Conservation (phyloP, 768 basidiomycete species). For the Tephrocybe sp. region DNA sequence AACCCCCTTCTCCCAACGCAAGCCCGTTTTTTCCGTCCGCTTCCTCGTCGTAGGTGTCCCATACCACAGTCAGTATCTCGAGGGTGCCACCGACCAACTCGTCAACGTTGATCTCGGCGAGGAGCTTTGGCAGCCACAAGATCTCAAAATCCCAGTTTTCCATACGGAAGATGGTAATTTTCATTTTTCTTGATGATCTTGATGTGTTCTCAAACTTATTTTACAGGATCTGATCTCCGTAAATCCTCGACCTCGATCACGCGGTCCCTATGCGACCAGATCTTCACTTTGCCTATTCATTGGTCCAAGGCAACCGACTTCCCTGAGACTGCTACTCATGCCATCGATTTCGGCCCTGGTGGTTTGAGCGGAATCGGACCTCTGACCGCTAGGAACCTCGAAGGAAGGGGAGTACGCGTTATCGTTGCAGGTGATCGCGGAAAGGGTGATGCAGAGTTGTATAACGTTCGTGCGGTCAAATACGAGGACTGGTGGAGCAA, state of each 20-base stretch:
- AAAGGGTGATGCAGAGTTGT: slow-evolving; percentile 86
- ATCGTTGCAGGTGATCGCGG: slow-evolving; percentile 89
- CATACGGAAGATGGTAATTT: slow-evolving; percentile 88
- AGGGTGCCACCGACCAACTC: slow-evolving; percentile 71
- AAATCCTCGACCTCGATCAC: slow-evolving; percentile 68
- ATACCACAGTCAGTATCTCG: slow-evolving; percentile 89
- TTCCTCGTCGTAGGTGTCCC: slow-evolving; percentile 97
- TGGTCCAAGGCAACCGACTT: slow-evolving; percentile 91
- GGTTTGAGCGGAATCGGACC: slow-evolving; percentile 92
- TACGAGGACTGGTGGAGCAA: slow-evolving; percentile 91
- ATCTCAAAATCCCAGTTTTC: slow-evolving; percentile 82
- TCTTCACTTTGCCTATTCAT: slow-evolving; percentile 89
- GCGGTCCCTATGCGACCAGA: slow-evolving; percentile 87
- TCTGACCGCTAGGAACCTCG: slow-evolving; percentile 84
- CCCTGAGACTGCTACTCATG: slow-evolving; percentile 89
- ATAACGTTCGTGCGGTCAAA: slow-evolving; percentile 58
- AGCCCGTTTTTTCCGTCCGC: slow-evolving; percentile 87
- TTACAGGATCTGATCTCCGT: slow-evolving; percentile 81
- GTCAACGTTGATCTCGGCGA: slow-evolving; percentile 72
- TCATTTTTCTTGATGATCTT: background rate
- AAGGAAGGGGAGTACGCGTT: slow-evolving; percentile 90
- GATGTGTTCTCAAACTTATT: background rate
- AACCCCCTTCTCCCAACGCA: slow-evolving; percentile 89
- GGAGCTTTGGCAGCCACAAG: slow-evolving; percentile 70
- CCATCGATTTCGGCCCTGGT: slow-evolving; percentile 95